Evolutionary conservation across 2,329 filamentous ascomycete species (phyloP).

Genomic region (Cercospora sp.): DNA sequence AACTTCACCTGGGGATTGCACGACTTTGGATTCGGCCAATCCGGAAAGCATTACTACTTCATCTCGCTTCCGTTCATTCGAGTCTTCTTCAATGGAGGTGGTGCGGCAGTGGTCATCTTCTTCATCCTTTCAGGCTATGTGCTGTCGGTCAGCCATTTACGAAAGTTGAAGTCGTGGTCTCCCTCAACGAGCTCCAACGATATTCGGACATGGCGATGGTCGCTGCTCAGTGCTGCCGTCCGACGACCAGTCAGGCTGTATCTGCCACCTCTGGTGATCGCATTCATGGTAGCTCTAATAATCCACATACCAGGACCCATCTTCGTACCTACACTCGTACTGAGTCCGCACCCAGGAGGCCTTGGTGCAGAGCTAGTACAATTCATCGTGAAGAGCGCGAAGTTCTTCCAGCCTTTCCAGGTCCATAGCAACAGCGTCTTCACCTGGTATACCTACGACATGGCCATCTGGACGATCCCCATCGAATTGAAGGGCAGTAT

Average conservation of each 20-base stretch:
- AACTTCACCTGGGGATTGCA: constrained; percentile 26
- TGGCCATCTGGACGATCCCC: constrained; percentile 24
- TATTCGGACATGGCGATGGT: constrained; percentile 1
- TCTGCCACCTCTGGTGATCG: constrained; percentile 9
- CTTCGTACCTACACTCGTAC: not conserved
- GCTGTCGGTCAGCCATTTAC: constrained; percentile 33
- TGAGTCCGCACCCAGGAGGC: constrained; percentile 12
- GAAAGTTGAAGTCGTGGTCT: constrained; percentile 17
- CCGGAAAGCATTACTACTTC: constrained; percentile 48
- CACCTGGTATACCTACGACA: constrained; percentile 18
- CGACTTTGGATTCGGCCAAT: constrained; percentile 38
- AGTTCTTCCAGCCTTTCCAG: constrained; percentile 16
- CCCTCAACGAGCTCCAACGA: not conserved
- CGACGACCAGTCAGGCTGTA: constrained; percentile 21
- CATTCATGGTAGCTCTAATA: constrained; percentile 13
- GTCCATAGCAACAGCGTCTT: constrained; percentile 10
- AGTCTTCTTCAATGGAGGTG: constrained; percentile 53
- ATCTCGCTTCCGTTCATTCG: constrained; percentile 58
- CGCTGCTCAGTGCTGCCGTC: constrained; percentile 15
- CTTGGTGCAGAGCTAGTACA: constrained; percentile 15
- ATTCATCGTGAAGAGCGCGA: not conserved
- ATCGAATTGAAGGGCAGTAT: constrained; percentile 24
- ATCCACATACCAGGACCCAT: constrained; percentile 17
- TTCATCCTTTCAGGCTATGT: constrained; percentile 56
- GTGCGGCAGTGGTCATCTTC: constrained; percentile 56